Evolutionary conservation across 2,329 filamentous ascomycete genomes (phyloP), one percentile per base, ranked within the genome.

Genomic region (Corinectria fuckeliana): DNA sequence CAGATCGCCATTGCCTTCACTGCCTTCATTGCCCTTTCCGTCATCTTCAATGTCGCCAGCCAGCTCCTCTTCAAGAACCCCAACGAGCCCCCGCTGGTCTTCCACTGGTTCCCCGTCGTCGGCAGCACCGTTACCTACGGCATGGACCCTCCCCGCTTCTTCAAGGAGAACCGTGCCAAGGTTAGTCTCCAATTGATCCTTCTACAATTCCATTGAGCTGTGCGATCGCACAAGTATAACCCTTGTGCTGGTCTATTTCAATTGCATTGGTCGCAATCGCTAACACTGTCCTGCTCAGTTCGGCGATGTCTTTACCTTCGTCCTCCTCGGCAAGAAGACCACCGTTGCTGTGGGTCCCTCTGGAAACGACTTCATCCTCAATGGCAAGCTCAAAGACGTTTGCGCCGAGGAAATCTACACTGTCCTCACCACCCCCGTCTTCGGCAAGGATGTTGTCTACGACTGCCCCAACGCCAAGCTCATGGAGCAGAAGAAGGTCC

Each of bases 401-500:
- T 93, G 90, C 74, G 93, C 93, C 32, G 93, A 96, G 78, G 92
- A 97, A 71, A 91, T 96, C 64, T 96, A 96, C 78, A 89, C 86
- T 55, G 89, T 91, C 56, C 82, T 97, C 61, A 88, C 85, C 6
- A 88, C 85, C 20, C 86, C 86, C 21, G 86, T 88, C 47, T 96
- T 96, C 73, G 92, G 92, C 67, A 88, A 87, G 69, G 89, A 93
- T 78, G 92, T 96, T 23, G 91, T 96, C 53, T 96, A 96, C 74
- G 92, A 96, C 75, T 95, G 92, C 78, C 91, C 92, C 39, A 96
- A 96, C 75, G 83, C 91, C 58, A 96, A 96, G 79, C 85, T 96
- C 72, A 96, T 96, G 92, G 92, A 96, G 80, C 92, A 96, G 82
- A 96, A 96, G 82, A 95, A 94, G 87, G 91, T 93, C 75, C 63